Evolutionary conservation across 441 rosid genomes (phyloP).

Genomic region (California macrophylla): DNA sequence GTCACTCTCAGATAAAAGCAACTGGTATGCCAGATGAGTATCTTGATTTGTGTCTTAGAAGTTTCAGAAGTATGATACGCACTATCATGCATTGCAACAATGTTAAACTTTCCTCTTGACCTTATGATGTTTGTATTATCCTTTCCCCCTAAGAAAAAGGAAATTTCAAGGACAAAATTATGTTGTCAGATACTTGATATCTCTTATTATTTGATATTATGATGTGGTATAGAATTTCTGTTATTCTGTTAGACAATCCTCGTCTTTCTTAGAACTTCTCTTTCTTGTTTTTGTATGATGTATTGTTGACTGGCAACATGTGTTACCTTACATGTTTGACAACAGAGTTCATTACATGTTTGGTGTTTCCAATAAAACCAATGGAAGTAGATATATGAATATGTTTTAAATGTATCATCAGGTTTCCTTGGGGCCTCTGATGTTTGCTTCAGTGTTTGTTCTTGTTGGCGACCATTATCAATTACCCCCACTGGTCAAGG

Average conservation of each 20-base stretch:
- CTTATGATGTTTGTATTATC: neutral
- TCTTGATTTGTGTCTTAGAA: too few species aligned
- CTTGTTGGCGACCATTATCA: slow-evolving; percentile 99
- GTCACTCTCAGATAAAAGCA: neutral
- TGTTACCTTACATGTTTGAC: neutral
- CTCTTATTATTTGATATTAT: neutral
- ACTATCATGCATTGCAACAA: too few species aligned
- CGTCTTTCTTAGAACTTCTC: neutral
- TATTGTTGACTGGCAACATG: neutral
- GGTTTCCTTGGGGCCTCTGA: slow-evolving; percentile 91
- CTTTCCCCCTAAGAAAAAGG: neutral
- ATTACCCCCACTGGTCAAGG: slow-evolving; percentile 93
- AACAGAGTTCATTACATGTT: neutral
- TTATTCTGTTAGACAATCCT: neutral
- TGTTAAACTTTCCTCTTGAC: too few species aligned
- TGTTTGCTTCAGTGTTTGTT: slow-evolving; percentile 73
- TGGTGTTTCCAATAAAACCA: neutral
- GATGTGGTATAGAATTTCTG: neutral
- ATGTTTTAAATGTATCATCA: slow-evolving; percentile 24
- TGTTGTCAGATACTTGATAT: neutral
- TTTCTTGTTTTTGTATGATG: neutral
- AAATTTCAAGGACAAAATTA: neutral
- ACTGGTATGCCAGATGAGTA: neutral
- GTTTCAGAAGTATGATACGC: too few species aligned
- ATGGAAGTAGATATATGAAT: neutral